Percentiles rank a stretch among this genome's conserved stretches.
phyloP scores from a whole-genome alignment of 2,329 filamentous ascomycete genomes.

The Leptographium procerum region DNA sequence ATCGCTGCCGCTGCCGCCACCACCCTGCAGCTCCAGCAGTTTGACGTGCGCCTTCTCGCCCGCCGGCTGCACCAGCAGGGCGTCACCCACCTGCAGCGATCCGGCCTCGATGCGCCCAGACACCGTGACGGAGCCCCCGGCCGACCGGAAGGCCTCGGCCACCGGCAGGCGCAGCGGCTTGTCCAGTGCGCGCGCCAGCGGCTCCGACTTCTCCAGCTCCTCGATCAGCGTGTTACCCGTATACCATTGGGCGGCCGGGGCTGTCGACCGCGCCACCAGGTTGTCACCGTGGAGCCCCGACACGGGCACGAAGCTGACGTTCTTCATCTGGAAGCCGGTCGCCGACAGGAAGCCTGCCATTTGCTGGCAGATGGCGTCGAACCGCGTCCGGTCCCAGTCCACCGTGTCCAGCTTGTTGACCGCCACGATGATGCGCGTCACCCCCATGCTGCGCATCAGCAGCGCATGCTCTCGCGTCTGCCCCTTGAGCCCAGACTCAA shows the following conservation, averaged over 20 bases:
- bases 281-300: slow-evolving; percentile 87
- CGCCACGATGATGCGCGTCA: slow-evolving; percentile 77
- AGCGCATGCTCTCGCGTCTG: slow-evolving; percentile 92
- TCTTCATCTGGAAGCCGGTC: slow-evolving; percentile 71
- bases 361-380: slow-evolving; percentile 75
- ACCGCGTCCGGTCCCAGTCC: slow-evolving; percentile 70
- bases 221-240: slow-evolving; percentile 66
- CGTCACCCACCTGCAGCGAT: slow-evolving; percentile 73
- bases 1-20: background rate
- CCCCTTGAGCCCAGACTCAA: slow-evolving; percentile 84
- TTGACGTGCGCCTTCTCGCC: slow-evolving; percentile 74
- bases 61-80: slow-evolving; percentile 67
- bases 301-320: slow-evolving; percentile 78
- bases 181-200: slow-evolving; percentile 56
- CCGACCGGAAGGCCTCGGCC: slow-evolving; percentile 72
- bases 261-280: slow-evolving; percentile 49
- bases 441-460: slow-evolving; percentile 79
- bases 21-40: slow-evolving; percentile 48
- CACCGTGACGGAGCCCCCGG: slow-evolving; percentile 72
- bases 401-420: slow-evolving; percentile 93
- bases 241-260: slow-evolving; percentile 63
- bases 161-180: slow-evolving; percentile 81
- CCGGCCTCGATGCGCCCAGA: slow-evolving; percentile 80
- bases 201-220: slow-evolving; percentile 73
- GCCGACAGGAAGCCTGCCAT: slow-evolving; percentile 71